Base-by-base conservation (phyloP, 805 yeast species). In the Monosporozyma servazzii region DNA sequence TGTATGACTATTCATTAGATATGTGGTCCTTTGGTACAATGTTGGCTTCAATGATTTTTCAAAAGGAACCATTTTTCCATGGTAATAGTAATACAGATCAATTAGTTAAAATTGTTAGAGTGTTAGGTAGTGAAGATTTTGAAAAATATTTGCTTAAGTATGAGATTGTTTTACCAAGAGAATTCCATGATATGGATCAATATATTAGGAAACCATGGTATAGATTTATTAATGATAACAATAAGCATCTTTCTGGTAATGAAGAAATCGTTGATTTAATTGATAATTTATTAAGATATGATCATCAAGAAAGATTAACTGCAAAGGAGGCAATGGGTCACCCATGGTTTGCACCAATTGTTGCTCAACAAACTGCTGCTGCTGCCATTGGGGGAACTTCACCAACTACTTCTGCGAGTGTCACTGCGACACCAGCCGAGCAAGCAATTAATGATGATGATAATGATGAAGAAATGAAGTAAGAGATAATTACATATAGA, bases 11-110 rank as follows among this genome's bases (percentile, higher is more conserved):
- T 67, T 86, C 96, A 8, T 75, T 90, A 50, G 97, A 90, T 68
- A 68, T 90, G 61, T 90, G 97, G 97, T 87, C 96, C 1, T 84
- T 87, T 51, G 97, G 97, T 43, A 90, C 96, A 41, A 88, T 88
- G 80, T 70, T 89, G 54, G 96, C 96, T 5, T 86, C 96, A 5
- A 86, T 90, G 65, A 80, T 89, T 27, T 90, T 90, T 73, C 83
- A 85, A 64, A 86, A 83, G 66, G 97, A 90, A 60, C 96, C 96
- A 6, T 86, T 90, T 58, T 90, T 90, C 75, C 85, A 88, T 60
- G 97, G 97, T 20, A 85, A 82, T 53, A 86, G 95, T 48, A 89
- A 90, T 67, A 84, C 86, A 43, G 96, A 90, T 68, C 97, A 90
- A 67, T 73, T 90, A 58, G 88, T 90, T 48, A 91, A 90, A 66